These are phyloP conservation scores for Tetraselmis striata DNA, from an alignment of 139 green algal species.

Conservation along the genomic window DNA sequence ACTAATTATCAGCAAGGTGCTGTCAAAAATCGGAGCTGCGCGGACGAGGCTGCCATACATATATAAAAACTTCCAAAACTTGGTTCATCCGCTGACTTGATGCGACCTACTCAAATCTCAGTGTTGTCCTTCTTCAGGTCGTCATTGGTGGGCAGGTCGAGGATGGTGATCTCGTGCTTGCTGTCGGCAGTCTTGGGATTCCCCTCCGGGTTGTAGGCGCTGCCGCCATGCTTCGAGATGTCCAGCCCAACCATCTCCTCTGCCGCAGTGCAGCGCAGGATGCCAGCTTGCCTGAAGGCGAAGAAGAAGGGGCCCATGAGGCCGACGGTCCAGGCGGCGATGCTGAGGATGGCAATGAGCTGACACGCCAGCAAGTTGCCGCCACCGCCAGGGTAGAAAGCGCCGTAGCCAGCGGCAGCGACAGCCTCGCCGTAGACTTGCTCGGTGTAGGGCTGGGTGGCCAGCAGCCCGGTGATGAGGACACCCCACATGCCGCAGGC, in stretches of 20 bases:
- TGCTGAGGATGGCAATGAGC: slow-evolving; percentile 32
- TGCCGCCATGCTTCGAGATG: slow-evolving; percentile 43
- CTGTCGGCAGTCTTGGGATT: too few species aligned
- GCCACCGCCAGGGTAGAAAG: slow-evolving; percentile 15
- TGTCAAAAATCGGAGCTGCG: too few species aligned
- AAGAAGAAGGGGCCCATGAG: slow-evolving; percentile 33
- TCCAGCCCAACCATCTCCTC: slow-evolving; percentile 45
- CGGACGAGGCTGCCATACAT: too few species aligned
- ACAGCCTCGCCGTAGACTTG: slow-evolving; percentile 14
- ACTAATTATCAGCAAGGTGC: too few species aligned
- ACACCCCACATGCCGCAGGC: slow-evolving; percentile 29
- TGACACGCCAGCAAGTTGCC: slow-evolving; percentile 27
- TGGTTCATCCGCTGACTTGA: too few species aligned
- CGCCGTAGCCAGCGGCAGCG: slow-evolving; percentile 5
- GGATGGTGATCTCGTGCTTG: neutral
- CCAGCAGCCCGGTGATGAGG: slow-evolving; percentile 33
- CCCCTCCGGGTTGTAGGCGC: slow-evolving; percentile 21
- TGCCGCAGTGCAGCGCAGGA: slow-evolving; percentile 33
- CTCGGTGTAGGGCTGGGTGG: slow-evolving; percentile 34
- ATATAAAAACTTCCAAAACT: too few species aligned
- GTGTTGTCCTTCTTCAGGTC: too few species aligned
- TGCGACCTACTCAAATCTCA: too few species aligned
- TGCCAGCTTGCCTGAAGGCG: slow-evolving; percentile 24
- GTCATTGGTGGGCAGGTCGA: too few species aligned
- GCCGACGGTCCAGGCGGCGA: slow-evolving; percentile 21